phyloP scores from a whole-genome alignment of 2,329 filamentous ascomycete genomes.

The Apiospora arundinis region DNA sequence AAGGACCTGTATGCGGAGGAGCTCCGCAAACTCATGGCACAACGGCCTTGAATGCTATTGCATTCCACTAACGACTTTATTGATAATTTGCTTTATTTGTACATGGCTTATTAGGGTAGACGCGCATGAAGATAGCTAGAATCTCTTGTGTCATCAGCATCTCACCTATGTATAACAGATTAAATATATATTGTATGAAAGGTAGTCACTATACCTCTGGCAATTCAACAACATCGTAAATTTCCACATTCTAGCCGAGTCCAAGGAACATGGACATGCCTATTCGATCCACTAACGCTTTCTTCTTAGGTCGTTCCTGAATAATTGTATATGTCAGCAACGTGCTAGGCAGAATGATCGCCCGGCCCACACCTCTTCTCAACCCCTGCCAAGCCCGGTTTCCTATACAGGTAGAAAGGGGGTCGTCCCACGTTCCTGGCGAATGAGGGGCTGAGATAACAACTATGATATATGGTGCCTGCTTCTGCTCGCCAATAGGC shows the following conservation, averaged over 20 bases:
- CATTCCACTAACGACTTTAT: no score
- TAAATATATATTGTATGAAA: no score
- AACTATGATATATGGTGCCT: no score
- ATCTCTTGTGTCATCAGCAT: no score
- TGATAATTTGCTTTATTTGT: no score
- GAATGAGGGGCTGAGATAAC: neutral
- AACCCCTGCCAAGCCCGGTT: neutral
- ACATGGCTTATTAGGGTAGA: no score
- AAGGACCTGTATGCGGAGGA: neutral
- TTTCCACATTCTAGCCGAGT: neutral
- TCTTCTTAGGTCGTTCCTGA: no score
- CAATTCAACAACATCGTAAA: no score
- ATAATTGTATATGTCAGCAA: neutral
- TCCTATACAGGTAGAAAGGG: neutral
- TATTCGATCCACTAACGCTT: neutral
- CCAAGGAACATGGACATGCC: neutral
- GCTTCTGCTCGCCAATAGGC: neutral
- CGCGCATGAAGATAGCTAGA: no score
- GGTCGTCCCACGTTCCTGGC: neutral
- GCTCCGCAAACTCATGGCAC: neutral
- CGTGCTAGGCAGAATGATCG: neutral
- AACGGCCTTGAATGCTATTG: neutral
- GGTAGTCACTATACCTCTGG: no score
- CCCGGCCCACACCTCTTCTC: neutral
- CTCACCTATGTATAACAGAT: no score